A percentile compares a stretch with the other conserved stretches of the same genome.
Evolutionary conservation across 768 basidiomycete genomes (phyloP).

Genomic region (Lactifluus volemus): DNA sequence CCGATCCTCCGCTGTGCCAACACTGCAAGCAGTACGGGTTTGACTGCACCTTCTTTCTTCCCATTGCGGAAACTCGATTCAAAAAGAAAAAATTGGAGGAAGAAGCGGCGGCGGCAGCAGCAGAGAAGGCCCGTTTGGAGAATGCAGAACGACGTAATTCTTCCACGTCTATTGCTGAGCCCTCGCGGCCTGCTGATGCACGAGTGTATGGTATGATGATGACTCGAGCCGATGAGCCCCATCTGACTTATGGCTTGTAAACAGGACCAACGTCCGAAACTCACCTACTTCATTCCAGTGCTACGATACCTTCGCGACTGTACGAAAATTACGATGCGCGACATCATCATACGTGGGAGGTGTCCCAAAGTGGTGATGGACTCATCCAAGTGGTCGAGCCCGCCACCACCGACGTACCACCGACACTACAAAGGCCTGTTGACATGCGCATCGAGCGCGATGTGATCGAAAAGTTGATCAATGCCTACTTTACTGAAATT

Average conservation of each 20-base stretch:
- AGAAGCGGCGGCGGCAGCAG: conserved; percentile 32
- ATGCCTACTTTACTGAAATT: conserved; percentile 86
- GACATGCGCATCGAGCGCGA: conserved; percentile 72
- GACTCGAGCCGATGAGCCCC: background rate
- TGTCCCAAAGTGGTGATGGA: conserved; percentile 77
- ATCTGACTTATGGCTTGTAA: background rate
- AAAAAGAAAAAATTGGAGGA: conserved; percentile 90
- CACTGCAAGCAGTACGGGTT: conserved; percentile 93
- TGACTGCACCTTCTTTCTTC: conserved; percentile 95
- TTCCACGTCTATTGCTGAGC: conserved; percentile 39
- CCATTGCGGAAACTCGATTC: conserved; percentile 97
- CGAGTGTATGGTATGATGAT: conserved; percentile 41
- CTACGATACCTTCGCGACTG: conserved; percentile 72
- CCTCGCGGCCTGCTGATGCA: conserved; percentile 43
- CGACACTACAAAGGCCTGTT: conserved; percentile 48
- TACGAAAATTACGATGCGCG: conserved; percentile 85
- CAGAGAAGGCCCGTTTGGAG: conserved; percentile 27
- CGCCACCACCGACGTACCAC: conserved; percentile 44
- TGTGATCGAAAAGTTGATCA: conserved; percentile 73
- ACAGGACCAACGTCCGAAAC: conserved; percentile 81
- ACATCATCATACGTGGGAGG: conserved; percentile 83
- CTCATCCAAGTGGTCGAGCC: conserved; percentile 75
- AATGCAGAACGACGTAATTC: conserved; percentile 31
- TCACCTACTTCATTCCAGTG: conserved; percentile 85
- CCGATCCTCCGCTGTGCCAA: conserved; percentile 76